Conservation (phyloP, 1,284 basidiomycete species). For the Takashimella tepidaria region DNA sequence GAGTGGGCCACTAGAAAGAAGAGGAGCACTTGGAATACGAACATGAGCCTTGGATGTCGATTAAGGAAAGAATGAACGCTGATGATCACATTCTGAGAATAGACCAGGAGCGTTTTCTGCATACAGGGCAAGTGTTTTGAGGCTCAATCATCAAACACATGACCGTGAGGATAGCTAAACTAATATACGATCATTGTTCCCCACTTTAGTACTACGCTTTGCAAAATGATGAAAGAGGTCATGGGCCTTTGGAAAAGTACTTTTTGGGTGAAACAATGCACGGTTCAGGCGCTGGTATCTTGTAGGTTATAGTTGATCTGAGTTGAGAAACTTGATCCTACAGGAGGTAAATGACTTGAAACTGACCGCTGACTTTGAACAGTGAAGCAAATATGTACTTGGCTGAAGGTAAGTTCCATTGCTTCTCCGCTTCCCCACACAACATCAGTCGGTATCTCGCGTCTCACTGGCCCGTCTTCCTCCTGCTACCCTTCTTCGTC, state of each 20-base stretch:
- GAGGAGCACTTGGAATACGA: neutral
- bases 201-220: conserved; percentile 79
- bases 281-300: conserved; percentile 79
- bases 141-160: too few relatives aligned
- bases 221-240: conserved; percentile 73
- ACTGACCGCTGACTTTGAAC: too few relatives aligned
- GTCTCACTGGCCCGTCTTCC: conserved; percentile 1
- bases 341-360: too few relatives aligned
- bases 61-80: neutral
- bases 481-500: too few relatives aligned
- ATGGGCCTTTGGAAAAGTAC: conserved; percentile 88
- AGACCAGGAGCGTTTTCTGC: conserved; percentile 86
- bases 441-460: neutral
- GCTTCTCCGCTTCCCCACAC: conserved; percentile 2
- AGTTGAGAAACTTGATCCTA: too few relatives aligned
- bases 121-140: conserved; percentile 54
- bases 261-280: conserved; percentile 93
- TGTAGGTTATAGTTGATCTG: conserved; percentile 41
- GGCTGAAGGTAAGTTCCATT: conserved; percentile 63
- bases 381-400: conserved; percentile 90
- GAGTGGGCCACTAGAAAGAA: conserved; percentile 7
- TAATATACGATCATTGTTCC: too few relatives aligned
- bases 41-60: neutral
- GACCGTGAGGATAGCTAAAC: too few relatives aligned
- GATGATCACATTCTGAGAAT: neutral